Evolutionary conservation across 441 rosid genomes (phyloP).

Genomic region (Erysimum cheiri): DNA sequence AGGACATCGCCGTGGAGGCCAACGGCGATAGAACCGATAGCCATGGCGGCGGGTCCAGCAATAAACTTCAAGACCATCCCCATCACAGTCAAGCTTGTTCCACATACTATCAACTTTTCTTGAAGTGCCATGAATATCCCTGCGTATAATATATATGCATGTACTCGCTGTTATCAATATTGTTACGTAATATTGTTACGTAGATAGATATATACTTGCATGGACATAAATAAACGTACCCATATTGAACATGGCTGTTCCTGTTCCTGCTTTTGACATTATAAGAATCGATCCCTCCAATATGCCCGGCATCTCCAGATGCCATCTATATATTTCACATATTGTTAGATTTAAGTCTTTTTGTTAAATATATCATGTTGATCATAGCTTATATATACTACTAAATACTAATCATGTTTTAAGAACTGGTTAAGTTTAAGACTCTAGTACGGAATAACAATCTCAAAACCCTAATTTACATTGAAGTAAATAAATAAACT

Average conservation of each 20-base stretch:
- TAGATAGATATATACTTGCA: not conserved
- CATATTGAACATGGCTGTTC: slow-evolving; percentile 97
- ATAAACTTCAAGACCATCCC: slow-evolving; percentile 83
- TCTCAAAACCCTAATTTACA: not conserved
- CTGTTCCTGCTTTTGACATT: slow-evolving; percentile 86
- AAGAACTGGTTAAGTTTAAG: not conserved
- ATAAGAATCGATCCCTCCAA: slow-evolving; percentile 77
- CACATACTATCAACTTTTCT: slow-evolving; percentile 79
- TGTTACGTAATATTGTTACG: not conserved
- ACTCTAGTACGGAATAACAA: not conserved
- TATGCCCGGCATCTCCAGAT: slow-evolving; percentile 77
- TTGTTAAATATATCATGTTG: not conserved
- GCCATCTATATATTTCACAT: slow-evolving; percentile 60
- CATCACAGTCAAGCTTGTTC: slow-evolving; percentile 59
- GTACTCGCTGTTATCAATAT: not conserved
- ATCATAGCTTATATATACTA: not conserved
- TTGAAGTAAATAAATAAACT: too few relatives aligned
- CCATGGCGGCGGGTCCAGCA: slow-evolving; percentile 93
- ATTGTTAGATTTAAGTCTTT: not conserved
- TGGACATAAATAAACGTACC: slow-evolving; percentile 51
- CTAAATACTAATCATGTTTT: not conserved
- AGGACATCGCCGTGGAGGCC: slow-evolving; percentile 86
- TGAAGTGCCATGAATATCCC: slow-evolving; percentile 92
- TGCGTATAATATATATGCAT: slow-evolving; percentile 35
- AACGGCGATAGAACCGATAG: slow-evolving; percentile 69